Conservation (phyloP, 2,329 filamentous ascomycete genomes). For the Bipolaris sorokiniana region DNA sequence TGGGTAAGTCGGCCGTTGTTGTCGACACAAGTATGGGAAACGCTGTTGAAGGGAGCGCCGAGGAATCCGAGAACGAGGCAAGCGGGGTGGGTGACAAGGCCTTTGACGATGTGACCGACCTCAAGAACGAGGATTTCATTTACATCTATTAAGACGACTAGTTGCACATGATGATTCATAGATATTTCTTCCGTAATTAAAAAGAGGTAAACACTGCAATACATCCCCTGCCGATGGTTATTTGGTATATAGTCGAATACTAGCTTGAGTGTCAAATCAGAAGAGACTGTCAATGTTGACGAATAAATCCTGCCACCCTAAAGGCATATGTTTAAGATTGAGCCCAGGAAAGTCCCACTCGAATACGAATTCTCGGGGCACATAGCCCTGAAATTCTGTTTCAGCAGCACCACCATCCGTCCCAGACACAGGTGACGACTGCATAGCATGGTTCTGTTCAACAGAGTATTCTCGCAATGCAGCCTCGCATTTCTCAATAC, state of each 20-base stretch:
- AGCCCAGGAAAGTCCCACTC: slow-evolving; percentile 65
- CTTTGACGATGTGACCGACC: slow-evolving; percentile 65
- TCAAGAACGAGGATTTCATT: slow-evolving; percentile 68
- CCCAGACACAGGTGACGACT: slow-evolving; percentile 4
- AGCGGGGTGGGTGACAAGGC: slow-evolving; percentile 54
- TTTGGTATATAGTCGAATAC: background rate
- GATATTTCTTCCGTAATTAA: background rate
- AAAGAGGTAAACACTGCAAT: background rate
- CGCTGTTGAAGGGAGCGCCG: slow-evolving; percentile 50
- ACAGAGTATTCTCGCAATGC: slow-evolving; percentile 50
- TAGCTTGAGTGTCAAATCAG: slow-evolving; percentile 10
- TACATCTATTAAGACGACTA: slow-evolving; percentile 54
- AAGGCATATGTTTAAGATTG: slow-evolving; percentile 58
- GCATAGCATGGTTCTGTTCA: slow-evolving; percentile 17
- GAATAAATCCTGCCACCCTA: slow-evolving; percentile 57
- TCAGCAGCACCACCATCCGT: slow-evolving; percentile 44
- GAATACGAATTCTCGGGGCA: slow-evolving; percentile 62
- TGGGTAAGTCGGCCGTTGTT: slow-evolving; percentile 66
- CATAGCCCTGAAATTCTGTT: slow-evolving; percentile 60
- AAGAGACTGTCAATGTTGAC: slow-evolving; percentile 51
- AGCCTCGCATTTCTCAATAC: slow-evolving; percentile 58
- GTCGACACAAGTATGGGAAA: slow-evolving; percentile 66
- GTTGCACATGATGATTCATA: background rate
- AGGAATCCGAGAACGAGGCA: slow-evolving; percentile 31
- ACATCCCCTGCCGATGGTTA: background rate